Base-by-base conservation (phyloP, 1,284 basidiomycete genomes). In the Somion occarium region DNA sequence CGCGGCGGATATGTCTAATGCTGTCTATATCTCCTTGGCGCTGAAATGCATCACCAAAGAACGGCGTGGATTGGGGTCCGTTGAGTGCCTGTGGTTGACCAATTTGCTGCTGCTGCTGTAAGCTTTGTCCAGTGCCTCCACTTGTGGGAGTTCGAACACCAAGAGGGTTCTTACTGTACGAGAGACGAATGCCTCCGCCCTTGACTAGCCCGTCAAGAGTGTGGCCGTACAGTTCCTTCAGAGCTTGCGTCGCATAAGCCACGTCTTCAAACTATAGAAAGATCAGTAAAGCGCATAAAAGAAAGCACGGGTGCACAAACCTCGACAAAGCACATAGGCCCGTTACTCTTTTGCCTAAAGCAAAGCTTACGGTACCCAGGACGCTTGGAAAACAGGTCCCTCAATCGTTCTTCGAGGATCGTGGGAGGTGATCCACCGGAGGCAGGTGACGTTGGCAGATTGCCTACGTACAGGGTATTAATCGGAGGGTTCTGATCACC, bases 251-350 rank as follows among this genome's bases (percentile, higher is more conserved):
- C 2, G 95, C 96, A 61, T 77, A 83, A 9, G 77, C 70, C 20
- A 98, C 93, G 65, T 94, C 93, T 56, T 96, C 92, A 60, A 98
- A 98, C 87, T 96, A 66, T 60, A 56, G 19, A 42, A 56, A 53
- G n/a, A 50, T 45, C 3, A 62, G 54, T 46, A 48, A 9, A 22
- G 1, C 13, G 38, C 49, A 50, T 7, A 7, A 34, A 34, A 7
- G 23, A 48, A 49, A 48, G 49, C 19, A 20, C 7, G 46, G 15
- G 38, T 39, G 42, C 38, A 68, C 73, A 47, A 67, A 91, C 88
- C 82, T 94, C 92, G 45, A 94, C 91, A 67, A 98, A 97, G 69
- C 94, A 98, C 95, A 97, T 97, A 3, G 94, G 93, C 1, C 94
- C 93, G 59, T 94, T 95, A 64, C 82, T 90, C 75, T 99, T 99